Evolutionary conservation across 768 basidiomycete genomes (phyloP), one percentile per base, ranked within the genome.

Genomic region (Pluteus cervinus): DNA sequence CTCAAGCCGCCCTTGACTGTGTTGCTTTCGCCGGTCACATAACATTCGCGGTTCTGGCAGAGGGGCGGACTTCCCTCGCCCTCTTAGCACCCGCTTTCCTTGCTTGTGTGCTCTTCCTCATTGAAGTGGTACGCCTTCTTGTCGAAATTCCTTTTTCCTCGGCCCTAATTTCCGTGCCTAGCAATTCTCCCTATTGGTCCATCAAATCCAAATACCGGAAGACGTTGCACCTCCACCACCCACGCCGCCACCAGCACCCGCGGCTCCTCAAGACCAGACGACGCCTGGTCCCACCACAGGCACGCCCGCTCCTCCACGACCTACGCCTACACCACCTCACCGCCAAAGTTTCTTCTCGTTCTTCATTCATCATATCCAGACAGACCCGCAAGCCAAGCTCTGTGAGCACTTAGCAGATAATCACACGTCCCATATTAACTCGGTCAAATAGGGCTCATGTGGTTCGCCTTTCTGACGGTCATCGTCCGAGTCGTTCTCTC

Each of bases 21-120:
- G 79, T 90, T 29, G 79, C 86, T 1, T 93, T 94, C 54, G 86
- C 86, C 14, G 85, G 84, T 0, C 88, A 93, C 49, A 79, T 92
- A 37, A 92, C 89, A 0, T 82, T 94, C 41, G 88, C 86, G 4
- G 83, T 93, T 39, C 62, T 92, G 24, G 79, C 86, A 3, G 85
- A 92, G 43, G 89, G 89, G 29, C 65, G 80, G 21, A 75, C 88
- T 2, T 89, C 88, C 1, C 57, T 94, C 16, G 81, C 88, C 1
- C 68, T 92, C 17, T 69, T 92, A 26, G 83, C 84, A 0, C 89
- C 91, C 2, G 87, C 88, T 0, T 93, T 91, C 50, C 51, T 93
- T 17, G 81, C 86, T 8, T 84, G 85, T 39, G 65, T 87, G 4
- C 59, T 90, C 16, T 82, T 93, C 54, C 67, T 88, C 8, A 79